Evolutionary conservation across 495 filamentous ascomycete species (phyloP), one percentile per base, ranked within the genome.

Genomic region (Aspergillus wentii): DNA sequence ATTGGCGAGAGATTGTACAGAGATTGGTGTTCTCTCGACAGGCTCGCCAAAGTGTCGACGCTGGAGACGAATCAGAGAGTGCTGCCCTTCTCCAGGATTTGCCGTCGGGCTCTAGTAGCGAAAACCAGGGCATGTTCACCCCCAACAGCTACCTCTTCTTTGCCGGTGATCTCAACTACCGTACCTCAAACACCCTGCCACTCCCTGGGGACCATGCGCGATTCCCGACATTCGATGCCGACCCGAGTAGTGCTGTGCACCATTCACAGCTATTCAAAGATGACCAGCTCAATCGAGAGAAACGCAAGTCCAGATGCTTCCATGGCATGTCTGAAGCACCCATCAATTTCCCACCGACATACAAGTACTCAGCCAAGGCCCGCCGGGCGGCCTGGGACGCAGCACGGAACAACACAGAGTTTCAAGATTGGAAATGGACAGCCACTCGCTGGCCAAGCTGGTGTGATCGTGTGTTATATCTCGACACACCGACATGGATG

Each of bases 121-220:
- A 44, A 17, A 42, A 43, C n/a, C 55, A 45, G 6, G 61, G 72
- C 17, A 75, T 96, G 43, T 96, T 86, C 64, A 74, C 75, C 19
- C 79, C 86, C 2, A 72, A 72, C 6, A 75, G 80, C n/a, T 79
- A 91, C 52, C 62, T 95, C 17, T 92, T 96, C 58, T 52, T 98
- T 21, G 79, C 83, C 1, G 92, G 92, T 32, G 92, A 98, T 60
- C 74, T 98, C 35, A 98, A 98, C 66, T 98, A 98, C 64, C 85
- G 92, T 47, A 89, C 90, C 8, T 72, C 75, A 6, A 63, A 74
- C 51, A 66, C 61, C 0, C 55, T 71, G 0, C 92, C 92, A 0
- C 45, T 54, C 0, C 59, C 70, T 2, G 49, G 56, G 0, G 76
- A 81, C 38, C 48, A 68, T 17, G 40, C 65, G 5, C 60, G 65